Evolutionary conservation across 495 filamentous ascomycete species (phyloP), one percentile per base, ranked within the genome.

Genomic region (Aspergillus steynii): DNA sequence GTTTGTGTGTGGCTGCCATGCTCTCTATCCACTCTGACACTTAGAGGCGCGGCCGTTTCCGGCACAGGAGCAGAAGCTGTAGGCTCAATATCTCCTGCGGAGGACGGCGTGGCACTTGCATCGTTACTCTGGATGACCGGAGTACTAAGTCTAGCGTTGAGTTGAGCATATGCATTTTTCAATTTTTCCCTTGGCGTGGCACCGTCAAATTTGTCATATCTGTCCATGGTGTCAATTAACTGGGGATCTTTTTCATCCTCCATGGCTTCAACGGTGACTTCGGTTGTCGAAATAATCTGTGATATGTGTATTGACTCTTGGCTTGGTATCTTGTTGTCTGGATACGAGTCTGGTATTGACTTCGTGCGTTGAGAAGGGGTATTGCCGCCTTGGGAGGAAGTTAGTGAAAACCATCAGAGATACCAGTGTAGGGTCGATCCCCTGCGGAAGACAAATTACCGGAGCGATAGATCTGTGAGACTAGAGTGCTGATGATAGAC

Each of bases 31-130:
- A 65, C 57, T 46, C 76, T 73, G 5, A 77, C 66, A 65, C 77
- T 81, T 25, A 80, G 68, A 29, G 77, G 78, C 5, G 66, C 65
- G 15, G 64, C 67, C 25, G 62, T 72, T 53, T 78, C 74, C 1
- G 76, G 72, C 9, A 72, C 49, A 27, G 71, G 55, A 8, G 61
- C 50, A 31, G 71, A 65, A 3, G 62, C 62, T 1, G 68, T 66
- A 34, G 77, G 65, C 34, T 80, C 77, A 28, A 81, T 74, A 67
- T 81, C 78, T 5, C 70, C 77, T 26, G 69, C 65, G 14, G 77
- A 79, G 15, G 78, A 80, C n/a, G 78, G 76, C 2, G 76, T 80
- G 7, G 65, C 67, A 52, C 70, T 72, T 14, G 62, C 48, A 56
- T 66, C 70, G 15, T 46, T 56, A 26, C 42, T 42, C 53, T 67